Conservation (phyloP, 768 basidiomycete species). For the Gyrodon lividus region DNA sequence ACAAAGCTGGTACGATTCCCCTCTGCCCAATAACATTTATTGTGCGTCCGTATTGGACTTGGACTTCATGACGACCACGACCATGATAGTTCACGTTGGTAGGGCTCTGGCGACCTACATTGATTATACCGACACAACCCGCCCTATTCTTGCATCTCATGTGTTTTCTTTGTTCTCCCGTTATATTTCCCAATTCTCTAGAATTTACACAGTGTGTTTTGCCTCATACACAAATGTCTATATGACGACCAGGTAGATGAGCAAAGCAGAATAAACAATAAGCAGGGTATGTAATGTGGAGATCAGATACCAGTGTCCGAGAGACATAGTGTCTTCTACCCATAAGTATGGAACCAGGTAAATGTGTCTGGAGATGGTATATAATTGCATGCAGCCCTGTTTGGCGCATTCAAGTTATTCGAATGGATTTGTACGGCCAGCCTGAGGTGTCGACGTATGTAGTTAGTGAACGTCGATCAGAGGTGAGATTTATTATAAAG, state of each 20-base stretch:
- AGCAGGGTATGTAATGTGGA: constrained; percentile 22
- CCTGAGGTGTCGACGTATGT: constrained; percentile 38
- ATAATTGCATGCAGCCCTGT: not conserved
- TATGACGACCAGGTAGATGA: constrained; percentile 8
- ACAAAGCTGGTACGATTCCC: constrained; percentile 35
- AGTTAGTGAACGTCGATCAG: not conserved
- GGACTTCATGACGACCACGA: not conserved
- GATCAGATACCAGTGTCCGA: constrained; percentile 7
- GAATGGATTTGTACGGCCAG: constrained; percentile 70
- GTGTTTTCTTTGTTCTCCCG: not conserved
- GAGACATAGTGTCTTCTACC: constrained; percentile 1
- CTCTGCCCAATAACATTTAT: constrained; percentile 35
- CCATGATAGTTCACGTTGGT: not conserved
- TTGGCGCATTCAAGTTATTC: constrained; percentile 30
- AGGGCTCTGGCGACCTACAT: not conserved
- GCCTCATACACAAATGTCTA: constrained; percentile 12
- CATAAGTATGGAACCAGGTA: constrained; percentile 7
- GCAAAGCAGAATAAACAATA: constrained; percentile 17
- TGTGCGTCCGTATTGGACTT: constrained; percentile 4
- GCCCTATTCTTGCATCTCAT: not conserved
- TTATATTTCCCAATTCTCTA: not conserved
- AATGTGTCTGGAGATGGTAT: not conserved
- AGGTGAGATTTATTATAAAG: not conserved
- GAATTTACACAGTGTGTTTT: constrained; percentile 15
- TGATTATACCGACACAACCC: not conserved